Evolutionary conservation across 306 rosid species (phyloP).

Genomic region (Bauhinia variegata): DNA sequence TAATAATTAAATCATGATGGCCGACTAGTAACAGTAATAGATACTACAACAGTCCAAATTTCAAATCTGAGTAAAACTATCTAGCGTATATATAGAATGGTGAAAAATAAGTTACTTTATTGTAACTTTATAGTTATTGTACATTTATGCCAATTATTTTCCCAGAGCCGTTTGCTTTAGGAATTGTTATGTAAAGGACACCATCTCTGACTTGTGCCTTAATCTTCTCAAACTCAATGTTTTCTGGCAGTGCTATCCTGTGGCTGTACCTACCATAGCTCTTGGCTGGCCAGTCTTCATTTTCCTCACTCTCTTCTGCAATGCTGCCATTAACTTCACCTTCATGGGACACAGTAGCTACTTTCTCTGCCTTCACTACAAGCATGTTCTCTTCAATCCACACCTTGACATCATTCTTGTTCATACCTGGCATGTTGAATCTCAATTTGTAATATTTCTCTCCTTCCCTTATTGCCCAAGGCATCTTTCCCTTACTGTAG

Average conservation of each 20-base stretch:
- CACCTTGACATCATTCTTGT: constrained; percentile 44
- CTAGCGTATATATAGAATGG: no score
- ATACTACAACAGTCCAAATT: no score
- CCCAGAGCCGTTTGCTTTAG: constrained; percentile 29
- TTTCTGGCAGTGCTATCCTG: constrained; percentile 37
- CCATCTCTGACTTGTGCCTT: constrained; percentile 42
- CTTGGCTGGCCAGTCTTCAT: constrained; percentile 36
- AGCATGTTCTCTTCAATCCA: constrained; percentile 46
- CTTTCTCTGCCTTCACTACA: constrained; percentile 44
- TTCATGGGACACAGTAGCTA: constrained; percentile 5
- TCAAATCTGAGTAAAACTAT: no score
- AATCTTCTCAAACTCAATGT: constrained; percentile 40
- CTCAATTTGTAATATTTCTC: constrained; percentile 35
- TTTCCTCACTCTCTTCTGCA: background rate
- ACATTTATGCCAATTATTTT: constrained; percentile 39
- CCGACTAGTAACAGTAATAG: no score
- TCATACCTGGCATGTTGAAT: constrained; percentile 47
- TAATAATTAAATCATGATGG: no score
- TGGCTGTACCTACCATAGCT: constrained; percentile 41
- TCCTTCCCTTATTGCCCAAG: constrained; percentile 46
- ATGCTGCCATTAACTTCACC: constrained; percentile 18
- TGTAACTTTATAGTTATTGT: constrained; percentile 13
- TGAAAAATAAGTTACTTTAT: no score
- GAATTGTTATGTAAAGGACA: constrained; percentile 40
- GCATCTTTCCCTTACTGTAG: constrained; percentile 28